Evolutionary conservation across 257 asterid species (phyloP), one percentile per base, ranked within the genome.

Genomic region (Primulina huaijiensis): DNA sequence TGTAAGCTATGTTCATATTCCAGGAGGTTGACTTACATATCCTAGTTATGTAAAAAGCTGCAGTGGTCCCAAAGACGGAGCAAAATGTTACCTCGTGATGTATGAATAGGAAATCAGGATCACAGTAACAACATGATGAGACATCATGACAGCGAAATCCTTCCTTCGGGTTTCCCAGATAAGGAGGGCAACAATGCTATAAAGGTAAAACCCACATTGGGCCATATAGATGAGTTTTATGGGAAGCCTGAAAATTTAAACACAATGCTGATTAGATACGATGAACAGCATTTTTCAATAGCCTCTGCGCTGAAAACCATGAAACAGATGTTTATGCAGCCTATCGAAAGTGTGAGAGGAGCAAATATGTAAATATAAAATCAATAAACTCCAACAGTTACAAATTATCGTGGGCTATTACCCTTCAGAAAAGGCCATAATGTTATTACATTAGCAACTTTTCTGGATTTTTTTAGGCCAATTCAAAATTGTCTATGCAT

Each of bases 81-180:
- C 19, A 69, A 52, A 72, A 72, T 66, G 10, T 59, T 83, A 93
- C 96, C 97, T 81, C 56, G 95, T 78, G 12, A 87, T 74, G 72
- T 90, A 90, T 35, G 99, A 90, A 78, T 21, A 75, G 58, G 89
- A 74, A 79, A 93, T 82, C 72, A 93, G 83, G 75, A 87, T 76
- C 71, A 90, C 89, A 17, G 99, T 90, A 68, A 90, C 84, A 63
- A 89, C 62, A 78, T 93, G 99, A 81, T 93, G 99, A 67, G 96
- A 82, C 96, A 93, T 89, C 97, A 90, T 90, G 43, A 90, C 97
- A 21, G 92, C 62, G 77, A 93, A 93, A 70, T 93, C 97, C 79
- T 90, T 93, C 72, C 99, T 71, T 29, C 99, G 88, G 19, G 99
- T 93, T 79, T 93, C 99, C 95, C 97, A 93, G 43, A 84, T 74